A percentile compares a stretch with the other conserved stretches of the same genome.
Conservation (phyloP, 2,329 filamentous ascomycete species). For the Fusarium drepaniforme region DNA sequence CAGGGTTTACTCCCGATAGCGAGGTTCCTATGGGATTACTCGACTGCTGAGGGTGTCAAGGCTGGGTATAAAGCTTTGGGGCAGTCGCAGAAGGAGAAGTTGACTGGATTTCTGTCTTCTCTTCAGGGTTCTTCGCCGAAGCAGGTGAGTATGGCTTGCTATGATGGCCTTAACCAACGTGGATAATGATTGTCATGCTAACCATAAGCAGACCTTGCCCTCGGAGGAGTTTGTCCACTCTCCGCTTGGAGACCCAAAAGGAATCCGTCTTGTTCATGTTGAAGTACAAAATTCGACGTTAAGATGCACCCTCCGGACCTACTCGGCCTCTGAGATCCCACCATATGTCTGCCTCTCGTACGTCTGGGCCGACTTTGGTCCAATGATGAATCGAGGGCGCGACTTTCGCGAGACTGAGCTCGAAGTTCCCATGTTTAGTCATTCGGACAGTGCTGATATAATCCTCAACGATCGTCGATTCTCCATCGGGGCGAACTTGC, state of each 20-base stretch:
- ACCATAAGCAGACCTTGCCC: not conserved
- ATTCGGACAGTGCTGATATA: slow-evolving; percentile 6
- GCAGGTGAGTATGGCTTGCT: not conserved
- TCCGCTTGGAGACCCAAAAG: not conserved
- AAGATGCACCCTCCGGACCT: not conserved
- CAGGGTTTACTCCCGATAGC: not conserved
- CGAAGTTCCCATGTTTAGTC: slow-evolving; percentile 16
- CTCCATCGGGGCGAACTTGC: slow-evolving; percentile 7
- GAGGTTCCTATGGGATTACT: slow-evolving; percentile 9
- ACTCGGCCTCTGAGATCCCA: slow-evolving; percentile 5
- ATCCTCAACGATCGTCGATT: not conserved
- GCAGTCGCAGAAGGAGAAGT: slow-evolving; percentile 5
- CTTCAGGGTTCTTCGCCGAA: not conserved
- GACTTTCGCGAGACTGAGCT: slow-evolving; percentile 22
- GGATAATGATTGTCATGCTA: not conserved
- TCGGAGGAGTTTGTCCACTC: slow-evolving; percentile 2
- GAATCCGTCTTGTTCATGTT: not conserved
- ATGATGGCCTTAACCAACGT: fast-evolving
- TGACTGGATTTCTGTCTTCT: not conserved
- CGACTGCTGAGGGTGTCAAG: slow-evolving; percentile 19
- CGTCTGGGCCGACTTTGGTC: slow-evolving; percentile 25
- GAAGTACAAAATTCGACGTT: not conserved
- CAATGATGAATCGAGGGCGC: slow-evolving; percentile 9
- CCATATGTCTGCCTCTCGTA: slow-evolving; percentile 20
- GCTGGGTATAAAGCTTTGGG: slow-evolving; percentile 7